These are phyloP conservation scores for Aegle marmelos DNA, from an alignment of 345 rosid species.

Conservation along the genomic window DNA sequence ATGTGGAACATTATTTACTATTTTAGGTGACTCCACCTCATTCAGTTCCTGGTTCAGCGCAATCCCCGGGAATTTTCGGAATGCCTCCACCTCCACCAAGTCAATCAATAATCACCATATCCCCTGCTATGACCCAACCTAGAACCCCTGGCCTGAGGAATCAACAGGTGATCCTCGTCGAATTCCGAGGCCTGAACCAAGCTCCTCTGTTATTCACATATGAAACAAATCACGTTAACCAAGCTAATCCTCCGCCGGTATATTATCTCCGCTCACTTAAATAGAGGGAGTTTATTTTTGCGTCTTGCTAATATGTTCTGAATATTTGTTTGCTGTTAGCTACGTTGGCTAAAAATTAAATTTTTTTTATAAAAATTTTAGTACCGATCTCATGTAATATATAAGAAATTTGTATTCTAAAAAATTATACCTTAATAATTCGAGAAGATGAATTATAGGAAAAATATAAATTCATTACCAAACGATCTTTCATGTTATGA, in stretches of 20 bases:
- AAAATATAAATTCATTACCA: no score
- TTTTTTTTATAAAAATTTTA: no score
- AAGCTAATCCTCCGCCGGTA: conserved; percentile 91
- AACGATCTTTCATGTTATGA: no score
- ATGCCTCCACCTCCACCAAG: conserved; percentile 73
- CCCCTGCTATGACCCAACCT: conserved; percentile 67
- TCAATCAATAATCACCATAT: conserved; percentile 71
- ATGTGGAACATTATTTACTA: conserved; percentile 11
- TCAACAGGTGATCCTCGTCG: conserved; percentile 79
- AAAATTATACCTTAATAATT: no score
- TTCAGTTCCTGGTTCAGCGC: conserved; percentile 51
- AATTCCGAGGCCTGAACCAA: conserved; percentile 87
- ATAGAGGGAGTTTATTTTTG: not conserved
- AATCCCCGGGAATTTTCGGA: conserved; percentile 67
- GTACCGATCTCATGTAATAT: no score
- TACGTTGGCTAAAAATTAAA: no score
- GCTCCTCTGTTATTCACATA: conserved; percentile 51
- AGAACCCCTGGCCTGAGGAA: conserved; percentile 52
- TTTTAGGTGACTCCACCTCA: conserved; percentile 54
- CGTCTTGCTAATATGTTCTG: not conserved
- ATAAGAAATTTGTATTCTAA: no score
- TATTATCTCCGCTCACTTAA: not conserved
- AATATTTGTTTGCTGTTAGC: not conserved
- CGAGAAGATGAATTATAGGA: no score
- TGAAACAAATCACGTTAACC: conserved; percentile 80